phyloP scores from a whole-genome alignment of 192 early-diverging fungal genomes.

The Backusella westeae region DNA sequence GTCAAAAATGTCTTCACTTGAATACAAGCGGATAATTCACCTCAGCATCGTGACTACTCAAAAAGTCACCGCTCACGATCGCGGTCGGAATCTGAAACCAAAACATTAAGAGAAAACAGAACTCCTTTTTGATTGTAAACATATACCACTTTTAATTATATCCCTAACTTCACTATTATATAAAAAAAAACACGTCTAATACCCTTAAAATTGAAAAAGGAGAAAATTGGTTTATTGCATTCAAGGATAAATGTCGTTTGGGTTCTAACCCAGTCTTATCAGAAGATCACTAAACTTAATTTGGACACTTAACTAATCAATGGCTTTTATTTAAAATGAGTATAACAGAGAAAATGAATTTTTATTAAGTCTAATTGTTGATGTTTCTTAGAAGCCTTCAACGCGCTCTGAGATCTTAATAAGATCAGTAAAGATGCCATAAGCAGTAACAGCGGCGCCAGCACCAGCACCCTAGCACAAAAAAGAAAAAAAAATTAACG shows the following conservation, averaged over 20 bases:
- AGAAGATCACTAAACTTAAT: neutral
- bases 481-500: neutral
- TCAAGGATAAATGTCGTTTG: neutral
- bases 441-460: conserved; percentile 95
- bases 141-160: conserved; percentile 5
- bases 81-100: neutral
- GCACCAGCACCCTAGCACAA: conserved; percentile 68
- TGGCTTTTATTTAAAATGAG: neutral
- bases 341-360: neutral
- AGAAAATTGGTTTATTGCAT: neutral
- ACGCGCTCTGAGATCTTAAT: conserved; percentile 80
- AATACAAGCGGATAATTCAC: no score
- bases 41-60: no score
- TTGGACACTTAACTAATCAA: neutral
- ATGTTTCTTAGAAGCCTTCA: conserved; percentile 16
- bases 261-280: neutral
- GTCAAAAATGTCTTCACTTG: no score
- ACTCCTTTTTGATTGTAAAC: neutral
- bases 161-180: neutral
- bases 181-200: neutral
- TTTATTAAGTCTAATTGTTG: neutral
- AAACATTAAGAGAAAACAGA: neutral
- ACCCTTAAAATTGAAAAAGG: neutral
- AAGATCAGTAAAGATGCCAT: conserved; percentile 94
- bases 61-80: no score